Base-by-base conservation (phyloP, 805 yeast genomes). In the Starmerella gropengiesseri region DNA sequence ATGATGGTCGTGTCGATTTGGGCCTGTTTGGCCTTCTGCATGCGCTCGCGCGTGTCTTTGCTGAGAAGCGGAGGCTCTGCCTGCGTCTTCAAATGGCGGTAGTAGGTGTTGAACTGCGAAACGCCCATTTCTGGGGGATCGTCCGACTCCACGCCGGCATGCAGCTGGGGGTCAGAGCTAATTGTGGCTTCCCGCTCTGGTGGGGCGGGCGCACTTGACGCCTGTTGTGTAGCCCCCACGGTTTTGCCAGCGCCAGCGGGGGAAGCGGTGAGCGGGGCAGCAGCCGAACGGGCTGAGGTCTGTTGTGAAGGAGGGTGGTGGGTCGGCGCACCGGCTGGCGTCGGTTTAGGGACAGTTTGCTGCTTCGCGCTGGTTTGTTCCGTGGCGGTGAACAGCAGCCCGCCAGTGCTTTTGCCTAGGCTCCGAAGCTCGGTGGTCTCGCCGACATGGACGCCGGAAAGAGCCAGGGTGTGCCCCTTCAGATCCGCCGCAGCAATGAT, bases 81-180 rank as follows among this genome's bases (percentile, higher is more conserved):
- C 44, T 60, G 61, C 40, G 61, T 59, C 2, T 70, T 55, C 8
- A 77, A 57, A 43, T 74, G 64, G 14, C 68, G 56, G 50, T 74
- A 79, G 50, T 77, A 77, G 18, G 61, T 59, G 39, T 65, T 63
- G 3, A 78, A 79, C 46, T 77, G 78, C 3, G 68, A 67, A 5
- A 71, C 61, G 1, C 73, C 64, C 52, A 76, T 55, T 20, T 73
- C 75, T 40, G 66, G 69, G 3, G 55, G 55, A 0, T 59, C 62
- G 0, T 64, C 66, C 7, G 28, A 20, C 14, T 34, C 37, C 4
- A 8, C 11, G 11, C 16, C 27, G 20, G 37, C 27, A 2, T 20
- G 17, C 14, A 21, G 21, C 17, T 20, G 7, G 13, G 12, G 27
- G n/a, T 23, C 29, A 11, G 37, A 16, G 14, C 22, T 14, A 4